phyloP scores from a whole-genome alignment of 805 yeast species.

The Sporopachydermia lactativora region DNA sequence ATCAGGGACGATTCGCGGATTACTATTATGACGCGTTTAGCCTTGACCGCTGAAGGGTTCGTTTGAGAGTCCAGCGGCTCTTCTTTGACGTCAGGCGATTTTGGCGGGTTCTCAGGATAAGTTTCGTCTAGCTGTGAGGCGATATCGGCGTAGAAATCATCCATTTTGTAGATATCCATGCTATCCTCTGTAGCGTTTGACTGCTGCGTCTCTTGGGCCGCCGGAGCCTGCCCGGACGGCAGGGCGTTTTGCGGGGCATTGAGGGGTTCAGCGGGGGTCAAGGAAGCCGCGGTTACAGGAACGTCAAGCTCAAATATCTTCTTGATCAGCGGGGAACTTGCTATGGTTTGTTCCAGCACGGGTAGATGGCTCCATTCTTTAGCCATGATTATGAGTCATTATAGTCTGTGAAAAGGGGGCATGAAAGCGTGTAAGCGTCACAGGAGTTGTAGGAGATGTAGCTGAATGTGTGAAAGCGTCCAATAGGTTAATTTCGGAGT shows the following conservation, averaged over 20 bases:
- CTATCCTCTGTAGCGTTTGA: background rate
- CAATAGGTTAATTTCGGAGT: too few relatives aligned
- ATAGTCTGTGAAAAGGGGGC: too few relatives aligned
- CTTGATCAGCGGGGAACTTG: background rate
- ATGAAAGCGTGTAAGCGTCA: too few relatives aligned
- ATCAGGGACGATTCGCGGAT: background rate
- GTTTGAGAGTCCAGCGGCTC: background rate
- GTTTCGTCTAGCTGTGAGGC: background rate
- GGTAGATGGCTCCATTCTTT: background rate
- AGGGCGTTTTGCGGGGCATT: too few relatives aligned
- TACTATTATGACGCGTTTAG: background rate
- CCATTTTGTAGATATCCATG: background rate
- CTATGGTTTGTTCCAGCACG: background rate
- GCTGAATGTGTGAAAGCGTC: too few relatives aligned
- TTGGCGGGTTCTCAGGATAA: background rate
- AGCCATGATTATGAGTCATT: too few relatives aligned
- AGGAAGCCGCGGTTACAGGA: too few relatives aligned
- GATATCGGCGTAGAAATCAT: conserved; percentile 1
- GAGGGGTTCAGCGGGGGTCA: too few relatives aligned
- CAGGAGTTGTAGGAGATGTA: too few relatives aligned
- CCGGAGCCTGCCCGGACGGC: too few relatives aligned
- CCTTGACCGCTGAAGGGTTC: background rate
- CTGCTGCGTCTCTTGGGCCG: too few relatives aligned
- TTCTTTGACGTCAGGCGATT: background rate
- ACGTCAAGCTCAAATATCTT: background rate